Evolutionary conservation across 495 filamentous ascomycete species (phyloP).

Genomic region (Penicillium subrubescens): DNA sequence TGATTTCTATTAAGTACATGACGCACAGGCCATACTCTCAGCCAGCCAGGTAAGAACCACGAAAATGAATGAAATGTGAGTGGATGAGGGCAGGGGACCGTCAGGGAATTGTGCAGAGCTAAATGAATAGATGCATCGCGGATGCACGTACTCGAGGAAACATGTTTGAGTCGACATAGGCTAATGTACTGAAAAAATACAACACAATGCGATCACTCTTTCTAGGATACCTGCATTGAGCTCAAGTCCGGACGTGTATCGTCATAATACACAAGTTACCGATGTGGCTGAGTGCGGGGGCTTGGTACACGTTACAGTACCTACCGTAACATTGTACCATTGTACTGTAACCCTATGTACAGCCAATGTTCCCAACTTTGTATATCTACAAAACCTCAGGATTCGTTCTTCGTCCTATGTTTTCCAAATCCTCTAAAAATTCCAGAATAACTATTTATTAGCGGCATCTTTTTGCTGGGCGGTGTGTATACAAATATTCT

Average conservation of each 20-base stretch:
- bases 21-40: background rate
- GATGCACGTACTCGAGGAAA: background rate
- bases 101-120: background rate
- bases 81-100: background rate
- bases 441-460: background rate
- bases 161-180: background rate
- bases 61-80: background rate
- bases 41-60: background rate
- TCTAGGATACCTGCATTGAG: too few relatives aligned
- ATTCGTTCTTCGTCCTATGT: background rate
- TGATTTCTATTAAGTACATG: background rate
- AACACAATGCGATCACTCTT: background rate
- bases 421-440: background rate
- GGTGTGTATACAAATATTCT: background rate
- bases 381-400: background rate
- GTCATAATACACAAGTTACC: too few relatives aligned
- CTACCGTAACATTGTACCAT: too few relatives aligned
- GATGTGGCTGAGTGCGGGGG: too few relatives aligned
- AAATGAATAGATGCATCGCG: background rate
- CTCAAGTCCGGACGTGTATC: too few relatives aligned
- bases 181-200: background rate
- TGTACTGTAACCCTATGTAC: background rate
- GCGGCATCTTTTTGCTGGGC: background rate
- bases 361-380: background rate
- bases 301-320: too few relatives aligned